Evolutionary conservation across 1,284 basidiomycete species (phyloP), one percentile per base, ranked within the genome.

Genomic region (Ustilago crameri): DNA sequence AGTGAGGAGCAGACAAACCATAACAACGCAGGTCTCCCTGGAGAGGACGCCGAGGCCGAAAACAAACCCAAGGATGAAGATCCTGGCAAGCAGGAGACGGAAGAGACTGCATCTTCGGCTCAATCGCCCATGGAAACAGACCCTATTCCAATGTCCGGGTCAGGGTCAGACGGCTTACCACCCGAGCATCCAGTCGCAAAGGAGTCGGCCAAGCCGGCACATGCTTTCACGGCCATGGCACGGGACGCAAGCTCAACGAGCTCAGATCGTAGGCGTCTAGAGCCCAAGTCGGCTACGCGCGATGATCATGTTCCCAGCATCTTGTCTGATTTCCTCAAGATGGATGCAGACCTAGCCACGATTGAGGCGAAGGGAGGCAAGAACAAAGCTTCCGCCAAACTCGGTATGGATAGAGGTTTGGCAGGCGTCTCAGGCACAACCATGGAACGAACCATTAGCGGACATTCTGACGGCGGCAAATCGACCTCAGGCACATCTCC

Each of bases 251-350:
- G 35, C n/a, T 37, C 35, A 37, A 12, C 38, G 3, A 65, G 45
- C 35, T 18, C 44, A 10, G 51, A 54, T 27, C 57, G 68, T 42
- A 26, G 30, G 14, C 57, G 52, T 27, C 60, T 72, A 15, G 55
- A 63, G 38, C 51, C 63, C 26, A 72, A 63, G 27, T 66, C 59
- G 32, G 63, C 69, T 12, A 59, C 49, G 4, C 58, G 63, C 44
- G 34, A 60, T 44, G 63, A 67, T 32, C 43, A 62, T 8, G 46
- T 72, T 17, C 59, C 69, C 22, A 52, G 63, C 38, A 67, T 67
- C 32, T 37, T 67, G 51, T 34, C 59, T 46, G 69, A 72, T 41
- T 72, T 72, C 24, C 58, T 72, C 50, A 56, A 42, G 18, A 60
- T 72, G 59, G 60, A 72, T 20, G 43, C 59, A 3, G 42, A 51